Conservation (phyloP, 148 eudicot species). For the Diospyros lotus region DNA sequence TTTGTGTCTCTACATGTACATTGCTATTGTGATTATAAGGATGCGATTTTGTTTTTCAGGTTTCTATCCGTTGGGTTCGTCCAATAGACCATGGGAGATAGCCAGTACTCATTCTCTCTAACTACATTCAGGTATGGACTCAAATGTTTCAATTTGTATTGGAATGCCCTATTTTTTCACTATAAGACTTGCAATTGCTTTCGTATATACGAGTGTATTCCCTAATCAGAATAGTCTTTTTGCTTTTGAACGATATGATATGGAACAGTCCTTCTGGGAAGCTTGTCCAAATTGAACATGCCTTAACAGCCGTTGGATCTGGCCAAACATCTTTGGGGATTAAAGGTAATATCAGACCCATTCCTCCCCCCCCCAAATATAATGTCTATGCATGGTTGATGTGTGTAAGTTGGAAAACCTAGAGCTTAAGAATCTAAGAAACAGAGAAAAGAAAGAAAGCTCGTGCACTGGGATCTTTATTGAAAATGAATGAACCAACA, state of each 20-base stretch:
- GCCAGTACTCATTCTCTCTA: conserved; percentile 96
- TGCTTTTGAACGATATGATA: neutral
- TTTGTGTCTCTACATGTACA: too few species aligned
- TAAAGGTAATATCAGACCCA: conserved; percentile 46
- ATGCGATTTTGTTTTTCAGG: neutral
- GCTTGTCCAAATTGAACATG: conserved; percentile 97
- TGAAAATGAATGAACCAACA: too few species aligned
- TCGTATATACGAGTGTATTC: neutral
- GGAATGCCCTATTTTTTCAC: neutral
- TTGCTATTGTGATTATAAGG: too few species aligned
- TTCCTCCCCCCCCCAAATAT: neutral
- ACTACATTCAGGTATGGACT: conserved; percentile 79
- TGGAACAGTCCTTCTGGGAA: conserved; percentile 83
- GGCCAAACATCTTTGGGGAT: conserved; percentile 97
- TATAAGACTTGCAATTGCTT: neutral
- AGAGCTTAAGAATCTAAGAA: too few species aligned
- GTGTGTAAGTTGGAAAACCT: too few species aligned
- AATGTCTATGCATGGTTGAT: neutral
- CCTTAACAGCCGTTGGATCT: conserved; percentile 91
- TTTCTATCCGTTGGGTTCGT: neutral
- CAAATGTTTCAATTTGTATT: neutral
- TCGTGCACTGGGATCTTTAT: too few species aligned
- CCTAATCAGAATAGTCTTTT: neutral
- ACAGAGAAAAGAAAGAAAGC: too few species aligned
- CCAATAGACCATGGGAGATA: conserved; percentile 66